Conservation (phyloP, 352 stramenopile genomes). For the Thalassiosira mediterranea region DNA sequence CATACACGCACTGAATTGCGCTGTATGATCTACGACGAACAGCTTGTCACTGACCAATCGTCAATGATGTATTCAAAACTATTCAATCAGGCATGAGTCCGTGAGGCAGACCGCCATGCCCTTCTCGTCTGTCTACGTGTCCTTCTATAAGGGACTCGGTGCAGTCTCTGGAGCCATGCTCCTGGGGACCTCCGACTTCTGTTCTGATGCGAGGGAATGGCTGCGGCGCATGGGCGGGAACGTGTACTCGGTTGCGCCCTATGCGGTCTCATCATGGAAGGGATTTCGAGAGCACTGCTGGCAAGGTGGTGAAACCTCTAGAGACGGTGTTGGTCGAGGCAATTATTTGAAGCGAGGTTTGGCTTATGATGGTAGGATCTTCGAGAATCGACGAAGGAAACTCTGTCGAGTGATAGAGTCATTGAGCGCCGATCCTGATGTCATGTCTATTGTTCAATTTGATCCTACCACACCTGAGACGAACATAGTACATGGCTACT, state of each 20-base stretch:
- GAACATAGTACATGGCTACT: constrained; percentile 74
- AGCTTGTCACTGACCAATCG: too few species aligned
- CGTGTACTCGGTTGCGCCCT: constrained; percentile 78
- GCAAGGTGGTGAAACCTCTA: background rate
- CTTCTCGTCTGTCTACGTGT: constrained; percentile 84
- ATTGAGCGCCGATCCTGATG: constrained; percentile 26
- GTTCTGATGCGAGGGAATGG: constrained; percentile 72
- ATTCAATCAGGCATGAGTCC: constrained; percentile 23
- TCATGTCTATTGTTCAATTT: constrained; percentile 54
- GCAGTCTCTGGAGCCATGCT: constrained; percentile 80
- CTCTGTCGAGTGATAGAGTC: constrained; percentile 45
- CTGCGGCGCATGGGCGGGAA: constrained; percentile 84
- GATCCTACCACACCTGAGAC: constrained; percentile 60
- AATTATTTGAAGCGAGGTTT: too few species aligned
- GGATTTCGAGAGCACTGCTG: constrained; percentile 59
- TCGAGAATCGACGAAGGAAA: constrained; percentile 64
- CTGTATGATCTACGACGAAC: background rate
- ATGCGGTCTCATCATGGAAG: constrained; percentile 68
- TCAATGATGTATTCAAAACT: too few species aligned
- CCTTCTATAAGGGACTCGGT: constrained; percentile 83
- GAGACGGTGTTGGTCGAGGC: background rate
- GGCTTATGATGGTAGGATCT: constrained; percentile 24
- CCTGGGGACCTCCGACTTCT: constrained; percentile 71
- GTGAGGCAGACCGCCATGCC: constrained; percentile 55
- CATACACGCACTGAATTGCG: background rate